phyloP scores from a whole-genome alignment of 495 filamentous ascomycete genomes.

The Neurospora tetrasperma region DNA sequence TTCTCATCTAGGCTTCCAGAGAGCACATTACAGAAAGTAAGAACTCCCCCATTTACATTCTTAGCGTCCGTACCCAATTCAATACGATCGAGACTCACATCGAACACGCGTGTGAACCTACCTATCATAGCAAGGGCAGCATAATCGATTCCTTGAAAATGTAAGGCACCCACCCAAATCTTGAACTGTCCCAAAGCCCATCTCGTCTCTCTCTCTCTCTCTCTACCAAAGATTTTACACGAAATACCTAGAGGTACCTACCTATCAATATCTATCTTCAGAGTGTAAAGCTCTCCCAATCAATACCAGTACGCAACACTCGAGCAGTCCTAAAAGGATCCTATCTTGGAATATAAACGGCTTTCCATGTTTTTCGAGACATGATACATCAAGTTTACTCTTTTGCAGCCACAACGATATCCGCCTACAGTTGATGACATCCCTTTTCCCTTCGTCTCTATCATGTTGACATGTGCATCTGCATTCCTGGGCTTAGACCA shows the following conservation, averaged over 20 bases:
- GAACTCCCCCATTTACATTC: not conserved
- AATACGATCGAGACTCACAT: not conserved
- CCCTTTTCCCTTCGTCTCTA: not conserved
- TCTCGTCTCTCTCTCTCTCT: no score
- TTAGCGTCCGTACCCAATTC: not conserved
- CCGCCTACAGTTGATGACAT: not conserved
- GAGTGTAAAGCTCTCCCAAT: not conserved
- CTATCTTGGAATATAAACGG: no score
- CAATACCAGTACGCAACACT: not conserved
- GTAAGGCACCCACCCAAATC: not conserved
- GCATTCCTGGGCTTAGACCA: no score
- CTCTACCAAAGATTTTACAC: no score
- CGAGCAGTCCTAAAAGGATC: no score
- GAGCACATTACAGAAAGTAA: no score
- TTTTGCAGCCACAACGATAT: not conserved
- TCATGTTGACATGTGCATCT: not conserved
- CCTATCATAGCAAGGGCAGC: not conserved
- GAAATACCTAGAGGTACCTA: no score
- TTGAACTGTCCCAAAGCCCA: not conserved
- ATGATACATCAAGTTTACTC: no score
- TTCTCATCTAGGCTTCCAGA: not conserved
- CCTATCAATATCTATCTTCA: no score
- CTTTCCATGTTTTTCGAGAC: no score
- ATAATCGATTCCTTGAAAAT: no score
- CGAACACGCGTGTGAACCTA: not conserved